Conservation (phyloP, 495 filamentous ascomycete genomes). For the Penicillium salamii region DNA sequence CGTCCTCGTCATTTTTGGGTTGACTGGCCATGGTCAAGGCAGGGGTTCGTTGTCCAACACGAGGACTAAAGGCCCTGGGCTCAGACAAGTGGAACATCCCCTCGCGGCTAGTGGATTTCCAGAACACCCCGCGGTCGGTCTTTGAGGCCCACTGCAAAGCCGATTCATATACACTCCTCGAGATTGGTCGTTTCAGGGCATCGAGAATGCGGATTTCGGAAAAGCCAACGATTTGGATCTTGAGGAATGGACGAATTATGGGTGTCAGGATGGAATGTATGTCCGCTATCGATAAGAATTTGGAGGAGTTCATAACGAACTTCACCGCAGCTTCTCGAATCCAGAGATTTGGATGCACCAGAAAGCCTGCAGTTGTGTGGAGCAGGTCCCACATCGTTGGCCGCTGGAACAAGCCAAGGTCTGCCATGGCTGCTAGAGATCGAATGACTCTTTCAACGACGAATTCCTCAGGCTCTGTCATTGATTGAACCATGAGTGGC, state of each 20-base stretch:
- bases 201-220: slow-evolving; percentile 75
- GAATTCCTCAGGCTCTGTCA: slow-evolving; percentile 93
- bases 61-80: slow-evolving; percentile 23
- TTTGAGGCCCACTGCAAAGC: slow-evolving; percentile 84
- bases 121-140: slow-evolving; percentile 75
- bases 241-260: slow-evolving; percentile 78
- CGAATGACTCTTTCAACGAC: slow-evolving; percentile 89
- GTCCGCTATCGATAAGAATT: slow-evolving; percentile 78
- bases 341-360: slow-evolving; percentile 93
- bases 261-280: slow-evolving; percentile 78
- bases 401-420: slow-evolving; percentile 81
- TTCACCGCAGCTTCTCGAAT: slow-evolving; percentile 84
- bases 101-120: slow-evolving; percentile 69
- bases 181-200: slow-evolving; percentile 78
- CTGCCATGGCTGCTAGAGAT: slow-evolving; percentile 85
- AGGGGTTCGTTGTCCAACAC: slow-evolving; percentile 22
- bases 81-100: slow-evolving; percentile 61
- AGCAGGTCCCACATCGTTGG: slow-evolving; percentile 84
- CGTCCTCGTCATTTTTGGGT: slow-evolving; percentile 87
- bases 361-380: slow-evolving; percentile 74
- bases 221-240: slow-evolving; percentile 59
- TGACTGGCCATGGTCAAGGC: slow-evolving; percentile 36
- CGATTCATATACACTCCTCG: slow-evolving; percentile 76
- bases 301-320: slow-evolving; percentile 74
- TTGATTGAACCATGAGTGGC: slow-evolving; percentile 93